Conservation (phyloP, 768 basidiomycete species). For the Amanita jacksonii region DNA sequence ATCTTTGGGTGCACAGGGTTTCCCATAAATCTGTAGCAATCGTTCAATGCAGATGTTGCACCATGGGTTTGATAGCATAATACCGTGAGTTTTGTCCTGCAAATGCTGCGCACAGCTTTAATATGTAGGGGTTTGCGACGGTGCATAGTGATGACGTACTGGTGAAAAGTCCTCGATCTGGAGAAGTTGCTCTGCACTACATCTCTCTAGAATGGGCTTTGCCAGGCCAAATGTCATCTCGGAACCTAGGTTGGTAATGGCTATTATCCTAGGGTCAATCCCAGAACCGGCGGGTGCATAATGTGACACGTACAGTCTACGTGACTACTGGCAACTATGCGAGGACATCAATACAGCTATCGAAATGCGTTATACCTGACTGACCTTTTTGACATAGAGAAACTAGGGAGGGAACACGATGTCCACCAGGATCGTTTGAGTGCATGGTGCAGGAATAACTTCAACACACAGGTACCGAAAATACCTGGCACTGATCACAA, state of each 20-base stretch:
- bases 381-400: constrained; percentile 66
- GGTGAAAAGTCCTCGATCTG: constrained; percentile 63
- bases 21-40: constrained; percentile 52
- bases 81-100: constrained; percentile 46
- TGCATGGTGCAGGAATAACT: constrained; percentile 4
- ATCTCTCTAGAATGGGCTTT: constrained; percentile 66
- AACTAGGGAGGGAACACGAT: constrained; percentile 54
- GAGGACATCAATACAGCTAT: background rate
- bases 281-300: constrained; percentile 3
- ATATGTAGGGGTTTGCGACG: background rate
- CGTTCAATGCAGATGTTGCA: constrained; percentile 5
- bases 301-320: constrained; percentile 42
- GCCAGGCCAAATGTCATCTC: constrained; percentile 54
- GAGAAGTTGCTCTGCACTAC: constrained; percentile 59
- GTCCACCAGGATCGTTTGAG: constrained; percentile 9
- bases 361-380: constrained; percentile 15
- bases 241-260: constrained; percentile 54
- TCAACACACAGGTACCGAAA: background rate
- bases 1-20: constrained; percentile 50
- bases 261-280: constrained; percentile 24
- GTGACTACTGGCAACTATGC: constrained; percentile 47
- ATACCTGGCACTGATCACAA: constrained; percentile 8
- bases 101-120: constrained; percentile 32
- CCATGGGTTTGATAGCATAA: constrained; percentile 11
- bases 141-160: constrained; percentile 29